Evolutionary conservation across 148 eudicot species (phyloP).

Genomic region (Limonium bicolor): DNA sequence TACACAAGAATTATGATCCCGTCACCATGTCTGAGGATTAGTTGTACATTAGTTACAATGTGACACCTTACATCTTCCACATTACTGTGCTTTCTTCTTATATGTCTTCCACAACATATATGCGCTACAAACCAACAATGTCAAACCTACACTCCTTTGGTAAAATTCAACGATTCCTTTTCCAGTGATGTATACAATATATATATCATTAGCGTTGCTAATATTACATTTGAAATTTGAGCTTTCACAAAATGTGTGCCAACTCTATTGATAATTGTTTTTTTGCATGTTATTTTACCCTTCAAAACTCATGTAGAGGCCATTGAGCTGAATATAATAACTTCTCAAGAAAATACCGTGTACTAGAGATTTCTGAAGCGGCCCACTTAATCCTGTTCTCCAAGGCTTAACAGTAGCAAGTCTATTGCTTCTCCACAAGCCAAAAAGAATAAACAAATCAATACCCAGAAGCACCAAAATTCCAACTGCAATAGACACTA

Average conservation of each 20-base stretch:
- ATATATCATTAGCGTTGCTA: too few relatives aligned
- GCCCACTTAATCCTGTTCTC: conserved; percentile 62
- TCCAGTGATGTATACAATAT: too few relatives aligned
- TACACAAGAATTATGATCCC: too few relatives aligned
- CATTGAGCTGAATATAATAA: neutral
- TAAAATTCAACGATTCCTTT: too few relatives aligned
- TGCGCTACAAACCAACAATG: too few relatives aligned
- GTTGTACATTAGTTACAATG: too few relatives aligned
- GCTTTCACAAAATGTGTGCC: conserved; percentile 15
- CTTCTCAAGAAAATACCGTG: conserved; percentile 26
- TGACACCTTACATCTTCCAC: too few relatives aligned
- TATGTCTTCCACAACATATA: too few relatives aligned
- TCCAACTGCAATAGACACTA: conserved; percentile 17
- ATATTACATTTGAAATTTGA: conserved; percentile 8
- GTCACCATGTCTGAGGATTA: too few relatives aligned
- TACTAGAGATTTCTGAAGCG: conserved; percentile 56
- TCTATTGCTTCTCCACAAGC: conserved; percentile 24
- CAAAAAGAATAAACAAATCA: conserved; percentile 12
- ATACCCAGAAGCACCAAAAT: conserved; percentile 19
- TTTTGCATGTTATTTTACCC: conserved; percentile 14
- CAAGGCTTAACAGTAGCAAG: conserved; percentile 30
- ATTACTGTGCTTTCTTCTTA: too few relatives aligned
- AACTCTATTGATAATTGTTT: conserved; percentile 12
- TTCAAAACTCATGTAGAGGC: conserved; percentile 1
- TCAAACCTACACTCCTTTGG: too few relatives aligned